Conservation (phyloP, 208 protist species). For the Jaenimonas drosophilae region DNA sequence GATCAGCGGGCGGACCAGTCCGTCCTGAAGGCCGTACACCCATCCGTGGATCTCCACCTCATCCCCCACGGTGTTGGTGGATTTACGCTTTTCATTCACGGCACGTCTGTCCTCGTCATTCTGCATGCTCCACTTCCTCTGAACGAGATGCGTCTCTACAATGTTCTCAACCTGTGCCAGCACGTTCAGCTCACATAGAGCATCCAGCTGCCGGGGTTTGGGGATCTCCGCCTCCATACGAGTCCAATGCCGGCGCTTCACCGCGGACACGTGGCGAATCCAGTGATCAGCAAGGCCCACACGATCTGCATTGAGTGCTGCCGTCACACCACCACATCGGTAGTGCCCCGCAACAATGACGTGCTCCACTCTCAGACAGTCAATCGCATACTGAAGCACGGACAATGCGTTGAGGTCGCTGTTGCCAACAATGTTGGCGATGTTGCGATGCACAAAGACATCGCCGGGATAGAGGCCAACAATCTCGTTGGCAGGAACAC, state of each 20-base stretch:
- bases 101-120: constrained; percentile 40
- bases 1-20: constrained; percentile 45
- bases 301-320: constrained; percentile 34
- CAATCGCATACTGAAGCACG: constrained; percentile 90
- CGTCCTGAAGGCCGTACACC: constrained; percentile 63
- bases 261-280: constrained; percentile 59
- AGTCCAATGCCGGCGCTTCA: constrained; percentile 62
- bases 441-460: constrained; percentile 93
- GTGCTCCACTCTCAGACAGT: constrained; percentile 88
- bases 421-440: constrained; percentile 89
- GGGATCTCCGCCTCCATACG: constrained; percentile 40
- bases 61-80: constrained; percentile 13
- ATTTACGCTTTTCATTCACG: constrained; percentile 11
- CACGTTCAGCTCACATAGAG: constrained; percentile 69
- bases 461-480: constrained; percentile 86
- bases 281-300: constrained; percentile 71
- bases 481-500: constrained; percentile 80
- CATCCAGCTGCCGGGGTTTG: constrained; percentile 27
- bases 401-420: constrained; percentile 88
- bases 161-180: constrained; percentile 54
- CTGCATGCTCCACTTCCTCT: constrained; percentile 27
- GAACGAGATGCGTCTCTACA: constrained; percentile 53
- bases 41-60: constrained; percentile 68
- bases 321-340: constrained; percentile 88
- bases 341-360: constrained; percentile 94